Evolutionary conservation across 2,329 filamentous ascomycete genomes (phyloP).

Genomic region (Atkinsonella hypoxylon): DNA sequence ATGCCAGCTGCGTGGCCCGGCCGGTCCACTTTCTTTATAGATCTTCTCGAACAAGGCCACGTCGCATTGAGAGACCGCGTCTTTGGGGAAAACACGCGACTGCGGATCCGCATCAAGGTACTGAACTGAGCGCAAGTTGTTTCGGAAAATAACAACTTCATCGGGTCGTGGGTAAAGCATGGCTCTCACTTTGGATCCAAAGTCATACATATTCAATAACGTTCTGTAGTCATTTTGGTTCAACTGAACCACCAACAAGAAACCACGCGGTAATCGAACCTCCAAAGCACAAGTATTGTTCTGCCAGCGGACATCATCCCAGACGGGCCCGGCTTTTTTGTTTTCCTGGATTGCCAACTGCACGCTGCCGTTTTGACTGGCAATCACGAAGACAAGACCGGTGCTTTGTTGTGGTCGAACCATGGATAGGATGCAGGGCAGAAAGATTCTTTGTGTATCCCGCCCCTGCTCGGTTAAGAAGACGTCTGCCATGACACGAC

Average conservation of each 20-base stretch:
- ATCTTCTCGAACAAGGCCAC: slow-evolving; percentile 65
- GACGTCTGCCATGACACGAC: slow-evolving; percentile 61
- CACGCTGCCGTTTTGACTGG: slow-evolving; percentile 68
- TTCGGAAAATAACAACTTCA: slow-evolving; percentile 58
- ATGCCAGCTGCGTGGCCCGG: slow-evolving; percentile 60
- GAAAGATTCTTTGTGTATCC: slow-evolving; percentile 53
- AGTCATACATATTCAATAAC: slow-evolving; percentile 76
- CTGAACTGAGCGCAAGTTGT: slow-evolving; percentile 61
- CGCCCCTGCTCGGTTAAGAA: slow-evolving; percentile 63
- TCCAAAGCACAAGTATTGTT: slow-evolving; percentile 53
- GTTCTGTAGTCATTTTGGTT: slow-evolving; percentile 66
- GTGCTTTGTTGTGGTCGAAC: slow-evolving; percentile 57
- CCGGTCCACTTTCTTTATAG: slow-evolving; percentile 56
- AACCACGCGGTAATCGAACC: slow-evolving; percentile 62
- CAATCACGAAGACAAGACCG: slow-evolving; percentile 59
- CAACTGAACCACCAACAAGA: slow-evolving; percentile 59
- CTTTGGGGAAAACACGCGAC: slow-evolving; percentile 61
- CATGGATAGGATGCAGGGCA: slow-evolving; percentile 67
- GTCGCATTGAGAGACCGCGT: slow-evolving; percentile 59
- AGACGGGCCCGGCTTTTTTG: slow-evolving; percentile 56
- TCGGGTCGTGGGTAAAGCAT: slow-evolving; percentile 57
- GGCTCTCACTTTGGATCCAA: slow-evolving; percentile 63
- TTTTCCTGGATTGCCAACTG: slow-evolving; percentile 62
- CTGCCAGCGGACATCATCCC: slow-evolving; percentile 76
- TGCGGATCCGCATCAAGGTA: slow-evolving; percentile 67